These are phyloP conservation scores for Syncephalastrum sp. DNA, from an alignment of 371 early-diverging fungal species.

Conservation along the genomic window DNA sequence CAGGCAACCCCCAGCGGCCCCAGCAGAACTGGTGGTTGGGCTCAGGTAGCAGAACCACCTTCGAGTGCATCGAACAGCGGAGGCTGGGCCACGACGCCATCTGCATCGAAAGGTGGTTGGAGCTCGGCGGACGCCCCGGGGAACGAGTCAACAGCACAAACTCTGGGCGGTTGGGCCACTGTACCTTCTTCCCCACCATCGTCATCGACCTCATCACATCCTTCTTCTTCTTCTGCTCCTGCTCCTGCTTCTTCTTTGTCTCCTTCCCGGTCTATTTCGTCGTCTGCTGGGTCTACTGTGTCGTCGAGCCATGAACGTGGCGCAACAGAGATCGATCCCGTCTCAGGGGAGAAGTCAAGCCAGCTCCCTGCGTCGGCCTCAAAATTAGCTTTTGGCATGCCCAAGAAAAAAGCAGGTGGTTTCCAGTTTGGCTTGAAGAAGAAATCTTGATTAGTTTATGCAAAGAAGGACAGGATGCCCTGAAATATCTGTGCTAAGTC, in stretches of 20 bases:
- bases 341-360: constrained; percentile 1
- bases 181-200: no score
- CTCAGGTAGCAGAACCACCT: constrained; percentile 2
- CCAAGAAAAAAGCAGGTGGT: constrained; percentile 23
- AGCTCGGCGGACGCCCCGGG: no score
- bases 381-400: constrained; percentile 31
- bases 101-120: background rate
- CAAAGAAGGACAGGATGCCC: no score
- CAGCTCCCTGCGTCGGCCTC: constrained; percentile 5
- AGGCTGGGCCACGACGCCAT: constrained; percentile 1
- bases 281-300: no score
- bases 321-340: background rate
- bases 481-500: no score
- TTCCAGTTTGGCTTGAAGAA: constrained; percentile 41
- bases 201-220: no score
- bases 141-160: no score
- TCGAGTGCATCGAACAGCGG: background rate
- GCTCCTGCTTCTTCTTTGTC: background rate
- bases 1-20: background rate
- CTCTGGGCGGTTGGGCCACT: no score
- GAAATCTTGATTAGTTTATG: constrained; percentile 11
- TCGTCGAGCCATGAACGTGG: background rate
- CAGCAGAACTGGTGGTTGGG: background rate
- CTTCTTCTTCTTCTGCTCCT: background rate
- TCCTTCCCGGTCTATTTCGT: no score